A percentile compares a stretch with the other conserved stretches of the same genome.
Conservation (phyloP, 768 basidiomycete genomes). For the Aureoboletus auriporus region DNA sequence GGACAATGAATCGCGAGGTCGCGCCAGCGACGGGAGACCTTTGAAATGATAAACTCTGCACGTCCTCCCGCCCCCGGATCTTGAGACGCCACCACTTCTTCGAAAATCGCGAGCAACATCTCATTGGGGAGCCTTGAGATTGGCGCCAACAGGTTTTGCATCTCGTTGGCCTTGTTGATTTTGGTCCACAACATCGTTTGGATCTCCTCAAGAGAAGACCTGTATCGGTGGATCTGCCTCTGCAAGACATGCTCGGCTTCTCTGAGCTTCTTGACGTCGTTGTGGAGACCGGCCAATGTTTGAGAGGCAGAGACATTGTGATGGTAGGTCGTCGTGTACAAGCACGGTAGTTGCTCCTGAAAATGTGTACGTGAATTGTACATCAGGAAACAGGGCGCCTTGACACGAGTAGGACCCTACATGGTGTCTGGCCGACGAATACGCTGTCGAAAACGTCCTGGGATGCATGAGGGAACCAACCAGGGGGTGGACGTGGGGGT, state of each 20-base stretch:
- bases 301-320: conserved; percentile 16
- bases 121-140: conserved; percentile 29
- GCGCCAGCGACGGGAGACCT: conserved; percentile 32
- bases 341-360: conserved; percentile 12
- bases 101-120: conserved; percentile 27
- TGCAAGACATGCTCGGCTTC: conserved; percentile 14
- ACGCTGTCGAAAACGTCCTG: conserved; percentile 6
- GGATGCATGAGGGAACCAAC: conserved; percentile 14
- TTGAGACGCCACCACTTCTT: conserved; percentile 27
- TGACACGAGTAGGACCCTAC: conserved; percentile 11
- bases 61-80: conserved; percentile 16
- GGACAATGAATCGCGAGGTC: conserved; percentile 27
- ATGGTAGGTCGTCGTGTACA: conserved; percentile 13
- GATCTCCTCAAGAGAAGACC: conserved; percentile 12
- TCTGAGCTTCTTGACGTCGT: conserved; percentile 16
- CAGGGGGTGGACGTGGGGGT: background rate
- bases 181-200: conserved; percentile 12
- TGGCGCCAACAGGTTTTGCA: conserved; percentile 28
- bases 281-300: conserved; percentile 15
- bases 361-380: background rate
- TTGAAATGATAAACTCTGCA: conserved; percentile 23
- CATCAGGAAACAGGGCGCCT: conserved; percentile 6
- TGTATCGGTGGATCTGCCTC: conserved; percentile 12
- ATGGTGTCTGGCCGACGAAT: conserved; percentile 19
- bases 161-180: conserved; percentile 25